phyloP scores from a whole-genome alignment of 306 rosid species.

The Crotalaria pallida region DNA sequence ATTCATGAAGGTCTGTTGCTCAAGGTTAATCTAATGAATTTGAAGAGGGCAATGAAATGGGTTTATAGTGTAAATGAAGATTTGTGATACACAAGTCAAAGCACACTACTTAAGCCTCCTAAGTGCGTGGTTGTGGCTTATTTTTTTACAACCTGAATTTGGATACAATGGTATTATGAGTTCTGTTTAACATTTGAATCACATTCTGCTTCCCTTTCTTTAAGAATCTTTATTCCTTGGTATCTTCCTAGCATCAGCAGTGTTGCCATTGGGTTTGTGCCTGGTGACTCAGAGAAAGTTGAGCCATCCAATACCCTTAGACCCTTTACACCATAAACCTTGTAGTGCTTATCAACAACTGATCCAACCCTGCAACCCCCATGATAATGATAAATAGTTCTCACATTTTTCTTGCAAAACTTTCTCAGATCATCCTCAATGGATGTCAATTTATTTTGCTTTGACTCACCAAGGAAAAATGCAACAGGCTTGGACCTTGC shows the following conservation, averaged over 20 bases:
- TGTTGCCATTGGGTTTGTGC: slow-evolving; percentile 77
- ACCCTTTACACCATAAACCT: slow-evolving; percentile 47
- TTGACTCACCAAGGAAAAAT: slow-evolving; percentile 36
- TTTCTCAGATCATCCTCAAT: slow-evolving; percentile 29
- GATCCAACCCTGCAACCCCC: slow-evolving; percentile 61
- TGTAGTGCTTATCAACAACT: slow-evolving; percentile 51
- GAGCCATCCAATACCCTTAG: slow-evolving; percentile 65
- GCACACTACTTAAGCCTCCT: slow-evolving; percentile 16
- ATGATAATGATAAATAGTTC: slow-evolving; percentile 67
- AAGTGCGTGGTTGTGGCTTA: not conserved
- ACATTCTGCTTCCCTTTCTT: slow-evolving; percentile 23
- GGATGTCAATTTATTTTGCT: slow-evolving; percentile 27
- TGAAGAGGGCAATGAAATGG: not conserved
- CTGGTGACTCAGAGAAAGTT: slow-evolving; percentile 61
- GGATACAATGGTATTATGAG: not conserved
- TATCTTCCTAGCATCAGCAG: slow-evolving; percentile 71
- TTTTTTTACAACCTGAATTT: slow-evolving; percentile 18
- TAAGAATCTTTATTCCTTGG: slow-evolving; percentile 60
- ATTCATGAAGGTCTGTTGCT: not conserved
- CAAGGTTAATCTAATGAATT: not conserved
- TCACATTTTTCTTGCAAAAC: slow-evolving; percentile 48
- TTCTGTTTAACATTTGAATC: not conserved
- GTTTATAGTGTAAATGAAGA: not conserved
- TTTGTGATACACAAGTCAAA: not conserved
- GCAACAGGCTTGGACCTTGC: slow-evolving; percentile 53